phyloP scores from a whole-genome alignment of 2,329 filamentous ascomycete species.

The Sporothrix schenckii region DNA sequence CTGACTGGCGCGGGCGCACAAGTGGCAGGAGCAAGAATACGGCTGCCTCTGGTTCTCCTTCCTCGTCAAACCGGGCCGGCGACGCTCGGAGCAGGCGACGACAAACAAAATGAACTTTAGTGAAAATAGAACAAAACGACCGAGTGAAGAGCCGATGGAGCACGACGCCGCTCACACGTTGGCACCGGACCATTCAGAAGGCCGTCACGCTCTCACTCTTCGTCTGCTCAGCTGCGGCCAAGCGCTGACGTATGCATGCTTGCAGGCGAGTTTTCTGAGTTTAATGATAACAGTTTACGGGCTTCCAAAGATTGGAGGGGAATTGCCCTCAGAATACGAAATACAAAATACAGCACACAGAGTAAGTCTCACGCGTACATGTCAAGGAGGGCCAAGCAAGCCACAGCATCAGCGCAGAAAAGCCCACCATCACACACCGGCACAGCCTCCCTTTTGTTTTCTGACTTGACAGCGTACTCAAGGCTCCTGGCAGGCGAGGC shows the following conservation, averaged over 20 bases:
- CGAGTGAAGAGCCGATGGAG: neutral
- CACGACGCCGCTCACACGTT: neutral
- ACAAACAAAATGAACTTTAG: neutral
- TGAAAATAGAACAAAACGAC: neutral
- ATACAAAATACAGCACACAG: neutral
- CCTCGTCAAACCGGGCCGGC: neutral
- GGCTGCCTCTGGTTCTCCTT: slow-evolving; percentile 21
- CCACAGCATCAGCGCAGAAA: neutral
- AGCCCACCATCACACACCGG: neutral
- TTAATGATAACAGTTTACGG: neutral
- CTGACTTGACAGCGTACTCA: too few species aligned
- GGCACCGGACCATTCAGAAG: neutral
- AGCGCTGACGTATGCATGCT: slow-evolving; percentile 19
- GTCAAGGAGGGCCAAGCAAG: neutral
- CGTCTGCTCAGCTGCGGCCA: slow-evolving; percentile 3
- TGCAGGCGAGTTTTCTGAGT: neutral
- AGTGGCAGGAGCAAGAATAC: slow-evolving; percentile 23
- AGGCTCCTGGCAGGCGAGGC: neutral
- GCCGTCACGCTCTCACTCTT: neutral
- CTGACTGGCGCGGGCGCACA: slow-evolving; percentile 17
- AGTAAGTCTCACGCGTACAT: neutral
- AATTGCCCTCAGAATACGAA: neutral
- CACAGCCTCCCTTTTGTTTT: neutral
- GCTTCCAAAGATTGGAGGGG: neutral
- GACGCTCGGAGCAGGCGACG: slow-evolving; percentile 22